Conservation (phyloP, 1,139 yeast genomes). For the Blastobotrys petasosporus region DNA sequence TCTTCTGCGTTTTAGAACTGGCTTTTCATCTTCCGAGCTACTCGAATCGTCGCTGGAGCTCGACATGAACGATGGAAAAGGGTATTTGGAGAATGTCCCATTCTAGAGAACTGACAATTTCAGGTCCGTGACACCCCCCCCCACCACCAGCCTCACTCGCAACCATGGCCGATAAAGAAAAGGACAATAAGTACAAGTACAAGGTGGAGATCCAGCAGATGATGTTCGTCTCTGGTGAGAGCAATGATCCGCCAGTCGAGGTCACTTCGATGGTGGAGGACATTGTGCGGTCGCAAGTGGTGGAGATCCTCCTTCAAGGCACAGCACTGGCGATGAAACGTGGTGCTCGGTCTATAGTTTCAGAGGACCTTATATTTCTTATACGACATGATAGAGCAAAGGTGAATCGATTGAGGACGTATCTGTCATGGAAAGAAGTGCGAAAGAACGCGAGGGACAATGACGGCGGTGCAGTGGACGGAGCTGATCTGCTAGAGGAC, state of each 20-base stretch:
- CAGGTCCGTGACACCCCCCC: background rate
- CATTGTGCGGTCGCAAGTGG: conserved; percentile 90
- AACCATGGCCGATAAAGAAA: conserved; percentile 12
- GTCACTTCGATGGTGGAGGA: conserved; percentile 91
- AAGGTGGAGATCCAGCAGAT: conserved; percentile 43
- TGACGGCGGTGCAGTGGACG: conserved; percentile 75
- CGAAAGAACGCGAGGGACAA: conserved; percentile 96
- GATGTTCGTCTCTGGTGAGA: conserved; percentile 98
- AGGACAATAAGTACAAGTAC: conserved; percentile 25
- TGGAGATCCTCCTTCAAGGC: conserved; percentile 77
- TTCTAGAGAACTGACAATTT: background rate
- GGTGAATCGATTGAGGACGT: conserved; percentile 83
- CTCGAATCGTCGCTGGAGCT: conserved; percentile 1
- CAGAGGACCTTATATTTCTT: conserved; percentile 88
- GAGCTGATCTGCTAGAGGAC: conserved; percentile 49
- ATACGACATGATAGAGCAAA: conserved; percentile 94
- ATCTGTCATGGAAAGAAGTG: conserved; percentile 94
- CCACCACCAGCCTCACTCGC: conserved; percentile 1
- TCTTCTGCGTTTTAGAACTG: conserved; percentile 1
- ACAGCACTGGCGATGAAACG: conserved; percentile 70
- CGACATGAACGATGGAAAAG: conserved; percentile 1
- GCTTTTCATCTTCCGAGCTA: conserved; percentile 4
- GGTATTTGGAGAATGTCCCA: background rate
- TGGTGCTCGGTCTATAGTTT: conserved; percentile 79
- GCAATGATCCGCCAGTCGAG: conserved; percentile 88